A percentile compares a stretch with the other conserved stretches of the same genome.
phyloP scores from a whole-genome alignment of 495 filamentous ascomycete species.

The Aspergillus sparsus region DNA sequence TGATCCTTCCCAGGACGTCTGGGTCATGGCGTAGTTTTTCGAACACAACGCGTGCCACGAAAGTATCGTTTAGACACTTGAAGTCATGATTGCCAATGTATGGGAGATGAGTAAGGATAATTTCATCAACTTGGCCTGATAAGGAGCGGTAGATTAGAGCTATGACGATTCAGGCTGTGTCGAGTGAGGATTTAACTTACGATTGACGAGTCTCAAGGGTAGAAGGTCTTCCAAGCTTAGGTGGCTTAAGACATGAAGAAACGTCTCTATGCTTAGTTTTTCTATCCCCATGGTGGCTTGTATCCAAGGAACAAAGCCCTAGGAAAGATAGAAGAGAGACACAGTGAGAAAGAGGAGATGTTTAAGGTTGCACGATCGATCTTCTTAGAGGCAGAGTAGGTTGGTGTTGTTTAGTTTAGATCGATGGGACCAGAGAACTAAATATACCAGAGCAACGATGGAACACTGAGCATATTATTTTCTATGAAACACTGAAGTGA shows the following conservation, averaged over 20 bases:
- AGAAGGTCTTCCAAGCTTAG: not conserved
- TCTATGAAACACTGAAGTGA: too few species aligned
- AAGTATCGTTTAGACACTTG: not conserved
- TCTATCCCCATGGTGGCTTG: not conserved
- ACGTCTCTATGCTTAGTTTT: not conserved
- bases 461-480: too few species aligned
- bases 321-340: too few species aligned
- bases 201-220: not conserved
- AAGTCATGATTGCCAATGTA: not conserved
- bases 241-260: not conserved
- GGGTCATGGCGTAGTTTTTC: not conserved
- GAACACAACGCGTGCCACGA: not conserved
- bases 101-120: not conserved
- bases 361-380: too few species aligned
- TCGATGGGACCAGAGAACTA: too few species aligned
- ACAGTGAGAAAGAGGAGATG: too few species aligned
- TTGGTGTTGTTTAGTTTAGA: too few species aligned
- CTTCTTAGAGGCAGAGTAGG: too few species aligned
- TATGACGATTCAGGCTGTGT: not conserved
- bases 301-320: not conserved
- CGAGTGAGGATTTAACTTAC: not conserved
- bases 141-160: too few species aligned
- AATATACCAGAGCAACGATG: too few species aligned
- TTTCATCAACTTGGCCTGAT: not conserved
- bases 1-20: not conserved